Percentiles rank a stretch among this genome's conserved stretches.
phyloP scores from a whole-genome alignment of 768 basidiomycete species.

The Hypholoma fasciculare region DNA sequence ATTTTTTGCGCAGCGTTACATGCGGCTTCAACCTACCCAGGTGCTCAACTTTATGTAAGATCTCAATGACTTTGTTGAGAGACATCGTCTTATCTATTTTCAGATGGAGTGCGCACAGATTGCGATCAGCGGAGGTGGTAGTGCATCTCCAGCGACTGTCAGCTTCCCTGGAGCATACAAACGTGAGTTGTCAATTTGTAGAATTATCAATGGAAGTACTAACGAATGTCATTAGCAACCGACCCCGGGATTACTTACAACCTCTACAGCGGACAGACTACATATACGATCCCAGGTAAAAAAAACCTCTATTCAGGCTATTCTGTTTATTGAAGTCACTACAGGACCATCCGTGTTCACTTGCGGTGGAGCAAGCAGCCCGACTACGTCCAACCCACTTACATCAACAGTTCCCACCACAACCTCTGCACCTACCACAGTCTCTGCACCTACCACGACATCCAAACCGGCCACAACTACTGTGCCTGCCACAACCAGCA shows the following conservation, averaged over 20 bases:
- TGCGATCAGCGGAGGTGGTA: constrained; percentile 44
- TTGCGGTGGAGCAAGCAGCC: constrained; percentile 28
- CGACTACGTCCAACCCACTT: constrained; percentile 11
- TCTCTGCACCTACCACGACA: not conserved
- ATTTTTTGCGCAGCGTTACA: constrained; percentile 36
- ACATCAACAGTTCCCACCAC: not conserved
- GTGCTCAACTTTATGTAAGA: constrained; percentile 55
- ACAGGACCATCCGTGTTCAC: constrained; percentile 39
- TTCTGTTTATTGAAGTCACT: not conserved
- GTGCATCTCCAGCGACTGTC: constrained; percentile 40
- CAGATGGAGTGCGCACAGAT: constrained; percentile 50
- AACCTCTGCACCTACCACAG: not conserved
- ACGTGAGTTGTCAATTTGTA: constrained; percentile 18
- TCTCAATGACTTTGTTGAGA: not conserved
- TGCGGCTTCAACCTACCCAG: constrained; percentile 45
- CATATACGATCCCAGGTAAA: constrained; percentile 43
- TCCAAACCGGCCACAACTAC: constrained; percentile 6
- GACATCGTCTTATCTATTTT: not conserved
- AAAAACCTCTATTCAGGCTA: not conserved
- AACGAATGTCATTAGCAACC: constrained; percentile 20
- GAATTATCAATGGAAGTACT: too few relatives aligned
- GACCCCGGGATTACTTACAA: constrained; percentile 49
- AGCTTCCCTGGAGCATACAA: constrained; percentile 50
- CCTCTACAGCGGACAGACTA: constrained; percentile 38
- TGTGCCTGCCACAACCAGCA: constrained; percentile 9